A percentile compares a stretch with the other conserved stretches of the same genome.
Evolutionary conservation across 1,284 basidiomycete genomes (phyloP).

Genomic region (Paramarasmius palmivorus): DNA sequence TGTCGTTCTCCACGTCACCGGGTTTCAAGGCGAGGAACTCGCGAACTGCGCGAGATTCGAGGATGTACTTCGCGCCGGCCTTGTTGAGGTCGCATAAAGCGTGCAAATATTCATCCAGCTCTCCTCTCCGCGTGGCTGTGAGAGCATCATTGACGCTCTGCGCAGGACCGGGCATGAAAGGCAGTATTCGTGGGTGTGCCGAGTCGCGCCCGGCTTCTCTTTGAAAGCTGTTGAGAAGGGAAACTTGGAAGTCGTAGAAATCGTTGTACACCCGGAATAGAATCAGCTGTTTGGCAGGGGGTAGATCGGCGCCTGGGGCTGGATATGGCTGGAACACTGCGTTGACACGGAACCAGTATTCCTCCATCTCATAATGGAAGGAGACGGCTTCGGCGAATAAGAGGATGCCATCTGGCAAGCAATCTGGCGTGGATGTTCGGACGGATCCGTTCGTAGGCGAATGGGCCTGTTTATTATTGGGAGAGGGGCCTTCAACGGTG

Average conservation of each 20-base stretch:
- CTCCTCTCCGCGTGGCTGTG: slow-evolving; percentile 79
- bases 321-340: slow-evolving; percentile 85
- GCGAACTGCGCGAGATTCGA: slow-evolving; percentile 81
- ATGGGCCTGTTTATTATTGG: slow-evolving; percentile 16
- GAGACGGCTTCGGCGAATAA: slow-evolving; percentile 90
- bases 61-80: slow-evolving; percentile 75
- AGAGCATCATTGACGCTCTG: slow-evolving; percentile 84
- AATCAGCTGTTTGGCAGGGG: slow-evolving; percentile 79
- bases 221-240: slow-evolving; percentile 84
- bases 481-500: slow-evolving; percentile 28
- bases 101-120: slow-evolving; percentile 88
- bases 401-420: slow-evolving; percentile 80
- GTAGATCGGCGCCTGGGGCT: slow-evolving; percentile 53
- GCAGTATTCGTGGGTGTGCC: slow-evolving; percentile 74
- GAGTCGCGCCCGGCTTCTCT: slow-evolving; percentile 82
- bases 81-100: slow-evolving; percentile 72
- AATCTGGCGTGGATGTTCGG: slow-evolving; percentile 37
- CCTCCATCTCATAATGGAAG: slow-evolving; percentile 94
- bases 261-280: slow-evolving; percentile 97
- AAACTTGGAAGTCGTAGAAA: slow-evolving; percentile 97
- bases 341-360: slow-evolving; percentile 97
- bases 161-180: slow-evolving; percentile 95
- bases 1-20: slow-evolving; percentile 80
- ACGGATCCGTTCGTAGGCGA: slow-evolving; percentile 24
- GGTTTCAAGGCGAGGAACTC: slow-evolving; percentile 86